Evolutionary conservation across 192 early-diverging fungal species (phyloP).

Genomic region (Backusella circina): DNA sequence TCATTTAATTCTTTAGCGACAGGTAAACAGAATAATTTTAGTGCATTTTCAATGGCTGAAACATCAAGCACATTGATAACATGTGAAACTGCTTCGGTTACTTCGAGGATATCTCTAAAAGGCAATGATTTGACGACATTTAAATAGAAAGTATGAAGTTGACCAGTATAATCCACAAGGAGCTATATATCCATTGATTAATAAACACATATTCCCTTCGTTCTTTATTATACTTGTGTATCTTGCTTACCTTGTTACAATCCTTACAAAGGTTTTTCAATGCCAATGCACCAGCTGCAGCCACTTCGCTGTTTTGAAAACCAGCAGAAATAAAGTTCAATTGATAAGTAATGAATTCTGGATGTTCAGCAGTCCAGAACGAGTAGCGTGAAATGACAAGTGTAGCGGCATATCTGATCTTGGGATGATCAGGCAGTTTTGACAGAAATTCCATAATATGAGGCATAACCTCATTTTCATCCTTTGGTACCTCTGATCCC

Average conservation of each 20-base stretch:
- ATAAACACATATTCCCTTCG: not conserved
- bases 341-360: constrained; percentile 89
- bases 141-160: constrained; percentile 83
- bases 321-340: constrained; percentile 87
- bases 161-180: constrained; percentile 70
- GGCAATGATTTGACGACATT: constrained; percentile 66
- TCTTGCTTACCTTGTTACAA: constrained; percentile 72
- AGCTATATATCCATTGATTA: constrained; percentile 40
- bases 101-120: constrained; percentile 66
- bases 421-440: constrained; percentile 85
- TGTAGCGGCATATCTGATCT: constrained; percentile 93
- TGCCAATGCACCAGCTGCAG: constrained; percentile 82
- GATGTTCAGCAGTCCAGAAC: constrained; percentile 86
- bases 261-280: constrained; percentile 89
- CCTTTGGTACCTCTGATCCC: constrained; percentile 74
- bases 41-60: constrained; percentile 49
- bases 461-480: constrained; percentile 78
- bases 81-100: constrained; percentile 88
- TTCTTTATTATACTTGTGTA: not conserved
- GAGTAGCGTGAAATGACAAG: constrained; percentile 96
- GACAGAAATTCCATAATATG: constrained; percentile 89
- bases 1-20: constrained; percentile 69
- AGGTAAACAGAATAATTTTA: constrained; percentile 71
- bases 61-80: constrained; percentile 79
- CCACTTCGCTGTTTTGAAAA: constrained; percentile 81